Conservation (phyloP, 2,329 filamentous ascomycete species). For the Stachybotrys echinatus region DNA sequence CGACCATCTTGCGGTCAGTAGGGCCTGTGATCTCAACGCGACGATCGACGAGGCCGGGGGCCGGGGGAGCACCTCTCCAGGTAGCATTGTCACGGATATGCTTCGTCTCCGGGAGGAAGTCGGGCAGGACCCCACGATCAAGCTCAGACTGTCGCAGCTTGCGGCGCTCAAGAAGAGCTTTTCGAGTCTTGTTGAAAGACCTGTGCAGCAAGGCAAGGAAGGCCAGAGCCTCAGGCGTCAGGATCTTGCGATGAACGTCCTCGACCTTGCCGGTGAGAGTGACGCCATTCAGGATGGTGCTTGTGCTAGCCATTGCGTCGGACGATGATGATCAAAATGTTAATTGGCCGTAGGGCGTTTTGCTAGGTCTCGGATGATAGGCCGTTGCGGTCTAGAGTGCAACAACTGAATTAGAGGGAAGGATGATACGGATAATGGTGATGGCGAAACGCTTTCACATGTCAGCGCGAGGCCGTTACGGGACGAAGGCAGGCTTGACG, state of each 20-base stretch:
- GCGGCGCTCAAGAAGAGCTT: slow-evolving; percentile 81
- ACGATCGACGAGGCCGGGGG: slow-evolving; percentile 87
- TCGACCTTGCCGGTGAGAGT: slow-evolving; percentile 75
- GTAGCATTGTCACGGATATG: slow-evolving; percentile 90
- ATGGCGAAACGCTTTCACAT: background rate
- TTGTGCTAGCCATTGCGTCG: slow-evolving; percentile 59
- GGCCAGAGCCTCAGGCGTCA: slow-evolving; percentile 82
- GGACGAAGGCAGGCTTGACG: background rate
- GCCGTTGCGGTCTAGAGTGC: too few relatives aligned
- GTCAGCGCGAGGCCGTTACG: background rate
- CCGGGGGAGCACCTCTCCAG: slow-evolving; percentile 89
- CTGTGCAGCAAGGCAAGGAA: slow-evolving; percentile 94
- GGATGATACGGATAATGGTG: background rate
- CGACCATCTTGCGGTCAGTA: slow-evolving; percentile 97
- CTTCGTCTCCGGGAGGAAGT: slow-evolving; percentile 94
- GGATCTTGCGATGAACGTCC: slow-evolving; percentile 80
- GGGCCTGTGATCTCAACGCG: slow-evolving; percentile 96
- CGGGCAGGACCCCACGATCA: slow-evolving; percentile 80
- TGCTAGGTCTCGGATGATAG: too few relatives aligned
- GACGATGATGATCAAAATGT: background rate
- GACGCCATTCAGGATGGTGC: slow-evolving; percentile 81
- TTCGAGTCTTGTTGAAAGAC: slow-evolving; percentile 86
- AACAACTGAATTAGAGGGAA: too few relatives aligned
- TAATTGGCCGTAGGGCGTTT: too few relatives aligned
- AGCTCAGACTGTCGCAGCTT: slow-evolving; percentile 85